These are phyloP conservation scores for Sabuloglossum arenarium DNA, from an alignment of 495 filamentous ascomycete species.

Conservation along the genomic window DNA sequence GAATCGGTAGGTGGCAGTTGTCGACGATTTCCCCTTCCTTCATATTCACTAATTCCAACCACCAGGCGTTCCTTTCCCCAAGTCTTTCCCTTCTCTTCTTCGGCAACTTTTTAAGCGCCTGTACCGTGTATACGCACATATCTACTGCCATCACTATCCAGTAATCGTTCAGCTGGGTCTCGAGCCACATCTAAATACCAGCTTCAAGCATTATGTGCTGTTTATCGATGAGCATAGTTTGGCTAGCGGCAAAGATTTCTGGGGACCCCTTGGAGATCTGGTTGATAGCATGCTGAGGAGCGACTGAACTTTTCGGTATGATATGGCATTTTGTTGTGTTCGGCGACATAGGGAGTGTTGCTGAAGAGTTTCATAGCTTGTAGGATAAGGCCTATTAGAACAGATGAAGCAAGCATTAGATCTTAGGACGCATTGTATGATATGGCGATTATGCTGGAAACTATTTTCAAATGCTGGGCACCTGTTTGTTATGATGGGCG, in stretches of 20 bases:
- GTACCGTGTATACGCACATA: slow-evolving; percentile 96
- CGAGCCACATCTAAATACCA: slow-evolving; percentile 94
- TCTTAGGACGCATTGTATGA: background rate
- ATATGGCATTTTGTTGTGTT: background rate
- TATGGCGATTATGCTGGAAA: background rate
- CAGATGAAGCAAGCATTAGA: background rate
- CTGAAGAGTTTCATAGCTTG: background rate
- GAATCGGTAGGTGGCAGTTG: slow-evolving; percentile 40
- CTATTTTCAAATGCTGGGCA: background rate
- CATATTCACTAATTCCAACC: background rate
- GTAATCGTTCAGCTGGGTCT: slow-evolving; percentile 88
- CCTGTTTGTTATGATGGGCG: too few relatives aligned
- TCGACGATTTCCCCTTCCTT: background rate
- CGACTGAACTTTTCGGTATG: slow-evolving; percentile 32
- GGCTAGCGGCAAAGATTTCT: slow-evolving; percentile 87
- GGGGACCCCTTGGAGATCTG: slow-evolving; percentile 87
- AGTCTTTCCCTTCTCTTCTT: slow-evolving; percentile 66
- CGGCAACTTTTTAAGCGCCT: slow-evolving; percentile 95
- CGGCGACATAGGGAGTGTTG: background rate
- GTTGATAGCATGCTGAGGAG: slow-evolving; percentile 94
- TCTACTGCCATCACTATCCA: slow-evolving; percentile 98
- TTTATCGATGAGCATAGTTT: slow-evolving; percentile 88
- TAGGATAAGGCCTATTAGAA: background rate
- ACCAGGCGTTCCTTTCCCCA: slow-evolving; percentile 76
- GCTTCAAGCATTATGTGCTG: slow-evolving; percentile 97